Conservation (phyloP, 305 asterid genomes). For the Ilex paraguariensis region DNA sequence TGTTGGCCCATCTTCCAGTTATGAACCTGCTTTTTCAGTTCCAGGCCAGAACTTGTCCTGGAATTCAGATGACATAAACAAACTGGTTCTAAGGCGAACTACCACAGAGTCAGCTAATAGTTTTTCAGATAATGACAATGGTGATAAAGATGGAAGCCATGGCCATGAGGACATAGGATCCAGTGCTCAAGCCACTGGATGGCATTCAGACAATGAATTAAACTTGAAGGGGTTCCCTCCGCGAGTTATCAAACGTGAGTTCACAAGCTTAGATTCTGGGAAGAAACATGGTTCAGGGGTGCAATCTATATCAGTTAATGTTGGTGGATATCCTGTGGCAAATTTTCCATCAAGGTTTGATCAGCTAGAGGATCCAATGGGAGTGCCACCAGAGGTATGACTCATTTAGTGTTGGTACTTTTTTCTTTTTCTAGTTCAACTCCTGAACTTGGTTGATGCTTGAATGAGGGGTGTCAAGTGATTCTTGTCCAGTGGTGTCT, state of each 20-base stretch:
- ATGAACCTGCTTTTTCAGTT: slow-evolving; percentile 43
- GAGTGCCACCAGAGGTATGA: slow-evolving; percentile 86
- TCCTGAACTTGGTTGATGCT: not conserved
- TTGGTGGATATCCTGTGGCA: slow-evolving; percentile 41
- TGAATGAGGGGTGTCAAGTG: not conserved
- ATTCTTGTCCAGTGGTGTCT: not conserved
- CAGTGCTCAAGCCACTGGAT: slow-evolving; percentile 43
- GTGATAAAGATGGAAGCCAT: slow-evolving; percentile 55
- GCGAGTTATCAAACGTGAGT: slow-evolving; percentile 43
- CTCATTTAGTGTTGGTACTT: not conserved
- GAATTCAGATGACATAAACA: slow-evolving; percentile 60
- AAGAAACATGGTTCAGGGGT: slow-evolving; percentile 30
- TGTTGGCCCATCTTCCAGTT: slow-evolving; percentile 48
- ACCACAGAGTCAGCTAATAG: slow-evolving; percentile 70
- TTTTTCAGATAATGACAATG: slow-evolving; percentile 73
- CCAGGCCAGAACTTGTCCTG: slow-evolving; percentile 51
- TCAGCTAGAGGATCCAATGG: slow-evolving; percentile 52
- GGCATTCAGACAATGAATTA: slow-evolving; percentile 69
- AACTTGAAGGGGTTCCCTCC: slow-evolving; percentile 52
- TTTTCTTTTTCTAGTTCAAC: not conserved
- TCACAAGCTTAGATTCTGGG: slow-evolving; percentile 34
- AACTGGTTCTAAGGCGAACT: slow-evolving; percentile 44
- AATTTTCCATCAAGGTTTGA: slow-evolving; percentile 44
- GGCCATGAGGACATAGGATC: slow-evolving; percentile 42
- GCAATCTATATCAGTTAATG: slow-evolving; percentile 38